Evolutionary conservation across 1,139 yeast species (phyloP).

Genomic region (Protomyces lactucae-debilis): DNA sequence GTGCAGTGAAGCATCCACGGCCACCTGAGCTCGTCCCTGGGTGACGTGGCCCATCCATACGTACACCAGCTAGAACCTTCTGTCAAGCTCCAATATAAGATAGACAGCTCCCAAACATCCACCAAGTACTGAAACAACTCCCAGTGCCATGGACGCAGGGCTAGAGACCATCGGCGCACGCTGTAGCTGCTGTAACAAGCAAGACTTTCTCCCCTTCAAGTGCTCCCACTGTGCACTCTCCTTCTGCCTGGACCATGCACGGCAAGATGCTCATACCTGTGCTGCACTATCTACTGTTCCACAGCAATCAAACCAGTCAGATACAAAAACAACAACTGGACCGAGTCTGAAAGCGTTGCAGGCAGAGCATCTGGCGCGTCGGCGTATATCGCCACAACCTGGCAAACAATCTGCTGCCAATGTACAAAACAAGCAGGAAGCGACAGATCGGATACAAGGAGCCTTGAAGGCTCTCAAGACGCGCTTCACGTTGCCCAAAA

Average conservation of each 20-base stretch:
- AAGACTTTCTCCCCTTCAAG: constrained; percentile 19
- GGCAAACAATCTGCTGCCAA: background rate
- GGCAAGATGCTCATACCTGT: background rate
- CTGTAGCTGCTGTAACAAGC: constrained; percentile 12
- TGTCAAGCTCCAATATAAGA: background rate
- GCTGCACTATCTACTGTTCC: background rate
- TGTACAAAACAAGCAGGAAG: background rate
- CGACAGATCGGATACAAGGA: background rate
- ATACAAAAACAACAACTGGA: background rate
- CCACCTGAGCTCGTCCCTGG: background rate
- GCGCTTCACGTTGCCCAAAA: background rate
- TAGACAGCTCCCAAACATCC: background rate
- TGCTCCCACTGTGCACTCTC: constrained; percentile 6
- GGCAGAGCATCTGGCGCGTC: constrained; percentile 22
- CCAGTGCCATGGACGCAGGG: constrained; percentile 11
- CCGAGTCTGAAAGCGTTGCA: constrained; percentile 12
- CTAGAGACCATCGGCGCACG: constrained; percentile 21
- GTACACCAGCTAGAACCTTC: background rate
- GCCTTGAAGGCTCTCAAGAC: background rate
- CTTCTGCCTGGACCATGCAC: constrained; percentile 12
- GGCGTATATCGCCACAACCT: background rate
- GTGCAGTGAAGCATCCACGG: no score
- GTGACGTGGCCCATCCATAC: background rate
- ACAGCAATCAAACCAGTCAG: no score
- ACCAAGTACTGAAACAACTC: background rate